Conservation (phyloP, 2,329 filamentous ascomycete species). For the Lasiodiplodia sp. region DNA sequence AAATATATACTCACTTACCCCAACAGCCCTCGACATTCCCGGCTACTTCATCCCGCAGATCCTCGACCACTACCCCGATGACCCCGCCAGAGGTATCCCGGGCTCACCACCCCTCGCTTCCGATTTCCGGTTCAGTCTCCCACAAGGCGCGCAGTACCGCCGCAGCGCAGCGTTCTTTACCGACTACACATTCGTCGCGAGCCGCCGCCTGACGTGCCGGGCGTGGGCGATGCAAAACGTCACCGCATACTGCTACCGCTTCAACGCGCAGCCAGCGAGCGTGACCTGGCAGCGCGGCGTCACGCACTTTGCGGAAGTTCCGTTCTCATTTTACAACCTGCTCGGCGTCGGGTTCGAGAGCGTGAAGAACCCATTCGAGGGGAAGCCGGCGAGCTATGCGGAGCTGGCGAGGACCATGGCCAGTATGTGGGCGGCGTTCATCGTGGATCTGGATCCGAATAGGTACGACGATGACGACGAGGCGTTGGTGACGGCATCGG, state of each 20-base stretch:
- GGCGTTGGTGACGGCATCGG: not conserved
- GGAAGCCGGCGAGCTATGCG: slow-evolving; percentile 46
- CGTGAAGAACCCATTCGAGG: slow-evolving; percentile 42
- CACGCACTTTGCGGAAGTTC: slow-evolving; percentile 62
- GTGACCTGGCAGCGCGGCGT: slow-evolving; percentile 53
- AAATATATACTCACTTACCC: not conserved
- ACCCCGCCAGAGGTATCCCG: slow-evolving; percentile 13
- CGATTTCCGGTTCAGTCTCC: slow-evolving; percentile 24
- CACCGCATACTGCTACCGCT: slow-evolving; percentile 67
- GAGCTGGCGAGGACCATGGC: slow-evolving; percentile 53
- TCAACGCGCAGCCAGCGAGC: slow-evolving; percentile 63
- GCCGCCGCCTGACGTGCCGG: slow-evolving; percentile 60
- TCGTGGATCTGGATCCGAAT: slow-evolving; percentile 51
- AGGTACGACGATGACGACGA: slow-evolving; percentile 31
- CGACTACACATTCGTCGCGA: slow-evolving; percentile 63
- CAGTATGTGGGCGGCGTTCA: slow-evolving; percentile 54
- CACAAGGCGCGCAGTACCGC: slow-evolving; percentile 56
- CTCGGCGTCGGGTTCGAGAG: slow-evolving; percentile 51
- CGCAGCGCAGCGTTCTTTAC: slow-evolving; percentile 60
- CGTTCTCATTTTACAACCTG: slow-evolving; percentile 56
- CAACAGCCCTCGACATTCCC: slow-evolving; percentile 35
- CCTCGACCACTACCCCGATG: slow-evolving; percentile 39
- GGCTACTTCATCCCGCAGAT: slow-evolving; percentile 37
- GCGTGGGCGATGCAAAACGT: slow-evolving; percentile 57
- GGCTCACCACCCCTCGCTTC: slow-evolving; percentile 3